These are phyloP conservation scores for Trichoderma sp. DNA, from an alignment of 2,329 filamentous ascomycete genomes.

Conservation along the genomic window DNA sequence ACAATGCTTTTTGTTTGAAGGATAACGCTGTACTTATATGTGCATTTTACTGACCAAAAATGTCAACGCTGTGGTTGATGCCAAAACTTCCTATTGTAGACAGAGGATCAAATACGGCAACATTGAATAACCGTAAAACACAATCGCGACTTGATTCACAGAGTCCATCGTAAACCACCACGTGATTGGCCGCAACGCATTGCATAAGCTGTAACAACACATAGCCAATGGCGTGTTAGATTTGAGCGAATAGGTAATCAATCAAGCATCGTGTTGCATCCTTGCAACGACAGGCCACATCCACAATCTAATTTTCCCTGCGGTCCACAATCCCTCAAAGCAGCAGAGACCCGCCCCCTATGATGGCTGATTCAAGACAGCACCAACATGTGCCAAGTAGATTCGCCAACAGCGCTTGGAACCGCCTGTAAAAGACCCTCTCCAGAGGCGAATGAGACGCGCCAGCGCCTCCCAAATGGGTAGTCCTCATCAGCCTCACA, in stretches of 20 bases:
- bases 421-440: slow-evolving; percentile 3
- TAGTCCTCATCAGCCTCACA: slow-evolving; percentile 23
- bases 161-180: background rate
- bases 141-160: background rate
- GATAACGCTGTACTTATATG: background rate
- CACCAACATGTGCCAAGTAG: background rate
- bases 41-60: background rate
- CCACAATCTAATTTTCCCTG: slow-evolving; percentile 8
- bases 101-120: background rate
- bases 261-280: background rate
- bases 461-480: slow-evolving; percentile 24
- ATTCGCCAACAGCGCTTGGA: background rate
- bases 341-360: slow-evolving; percentile 7
- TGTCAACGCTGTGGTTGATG: background rate
- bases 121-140: background rate
- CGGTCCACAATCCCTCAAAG: background rate
- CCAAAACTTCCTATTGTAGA: background rate
- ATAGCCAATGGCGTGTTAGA: background rate
- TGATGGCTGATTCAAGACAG: slow-evolving; percentile 8
- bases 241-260: background rate
- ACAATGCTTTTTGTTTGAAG: background rate
- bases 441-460: slow-evolving; percentile 21
- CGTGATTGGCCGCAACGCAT: background rate
- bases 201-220: background rate
- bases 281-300: background rate